Evolutionary conservation across 2,329 filamentous ascomycete species (phyloP).

Genomic region (Talaromyces sp.): DNA sequence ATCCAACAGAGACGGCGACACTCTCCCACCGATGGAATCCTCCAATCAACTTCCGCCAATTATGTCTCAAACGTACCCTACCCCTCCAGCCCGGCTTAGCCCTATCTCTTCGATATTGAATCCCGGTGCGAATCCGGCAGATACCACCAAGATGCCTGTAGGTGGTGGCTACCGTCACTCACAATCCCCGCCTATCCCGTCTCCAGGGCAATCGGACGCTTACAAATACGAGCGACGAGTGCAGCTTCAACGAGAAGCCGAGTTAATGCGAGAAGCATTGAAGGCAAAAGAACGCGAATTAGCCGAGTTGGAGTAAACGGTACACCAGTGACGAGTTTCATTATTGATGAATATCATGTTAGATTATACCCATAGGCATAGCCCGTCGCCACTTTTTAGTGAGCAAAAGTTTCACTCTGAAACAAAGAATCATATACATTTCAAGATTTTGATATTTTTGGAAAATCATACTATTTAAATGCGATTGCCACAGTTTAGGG

Average conservation of each 20-base stretch:
- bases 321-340: background rate
- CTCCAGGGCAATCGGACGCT: slow-evolving; percentile 46
- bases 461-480: background rate
- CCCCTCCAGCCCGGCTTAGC: slow-evolving; percentile 60
- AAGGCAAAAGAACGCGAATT: slow-evolving; percentile 72
- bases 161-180: slow-evolving; percentile 19
- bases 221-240: slow-evolving; percentile 57
- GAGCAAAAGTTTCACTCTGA: background rate
- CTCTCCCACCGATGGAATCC: slow-evolving; percentile 26
- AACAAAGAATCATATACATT: background rate
- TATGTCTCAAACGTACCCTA: slow-evolving; percentile 33
- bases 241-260: slow-evolving; percentile 67
- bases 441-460: background rate
- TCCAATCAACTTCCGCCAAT: slow-evolving; percentile 40
- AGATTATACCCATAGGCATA: background rate
- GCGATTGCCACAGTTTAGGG: background rate
- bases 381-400: background rate
- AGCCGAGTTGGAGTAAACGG: slow-evolving; percentile 46
- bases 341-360: background rate
- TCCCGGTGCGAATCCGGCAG: slow-evolving; percentile 34
- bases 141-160: slow-evolving; percentile 21
- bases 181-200: slow-evolving; percentile 27
- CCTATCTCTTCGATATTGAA: slow-evolving; percentile 76
- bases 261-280: slow-evolving; percentile 70
- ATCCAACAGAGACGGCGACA: slow-evolving; percentile 32